A percentile compares a stretch with the other conserved stretches of the same genome.
Evolutionary conservation across 2,329 filamentous ascomycete species (phyloP).

Genomic region (Didymella keratinophila): DNA sequence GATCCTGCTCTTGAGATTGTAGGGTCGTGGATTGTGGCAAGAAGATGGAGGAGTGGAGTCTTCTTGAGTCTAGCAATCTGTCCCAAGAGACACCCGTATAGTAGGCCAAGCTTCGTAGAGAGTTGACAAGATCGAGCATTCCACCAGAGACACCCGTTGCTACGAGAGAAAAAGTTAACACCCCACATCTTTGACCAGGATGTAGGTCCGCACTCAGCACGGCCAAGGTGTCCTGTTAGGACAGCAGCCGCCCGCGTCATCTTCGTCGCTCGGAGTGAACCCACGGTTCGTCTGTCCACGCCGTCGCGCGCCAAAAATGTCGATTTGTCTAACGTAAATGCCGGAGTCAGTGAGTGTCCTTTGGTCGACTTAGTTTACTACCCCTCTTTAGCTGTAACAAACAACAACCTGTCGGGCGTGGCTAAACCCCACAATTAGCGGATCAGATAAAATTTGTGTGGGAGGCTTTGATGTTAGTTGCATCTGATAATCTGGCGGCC

Average conservation of each 20-base stretch:
- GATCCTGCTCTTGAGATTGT: conserved; percentile 3
- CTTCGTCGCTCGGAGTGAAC: conserved; percentile 16
- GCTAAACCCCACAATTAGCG: conserved; percentile 32
- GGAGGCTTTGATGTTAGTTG: conserved; percentile 25
- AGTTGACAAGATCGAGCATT: conserved; percentile 22
- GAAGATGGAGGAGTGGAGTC: conserved; percentile 16
- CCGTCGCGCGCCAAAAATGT: conserved; percentile 6
- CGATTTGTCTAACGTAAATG: conserved; percentile 29
- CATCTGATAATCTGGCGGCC: conserved; percentile 46
- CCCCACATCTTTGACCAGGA: conserved; percentile 26
- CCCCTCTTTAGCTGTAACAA: conserved; percentile 34
- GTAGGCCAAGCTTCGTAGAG: conserved; percentile 32
- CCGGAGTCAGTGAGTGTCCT: conserved; percentile 11
- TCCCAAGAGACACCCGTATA: conserved; percentile 31
- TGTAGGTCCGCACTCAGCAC: conserved; percentile 21
- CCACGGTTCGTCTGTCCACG: conserved; percentile 13
- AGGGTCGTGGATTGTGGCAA: neutral
- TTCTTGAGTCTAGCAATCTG: conserved; percentile 19
- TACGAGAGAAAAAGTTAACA: conserved; percentile 22
- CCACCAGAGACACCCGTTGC: conserved; percentile 23
- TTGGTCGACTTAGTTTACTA: conserved; percentile 20
- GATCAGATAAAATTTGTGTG: conserved; percentile 42
- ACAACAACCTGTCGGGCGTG: conserved; percentile 18
- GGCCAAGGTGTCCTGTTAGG: conserved; percentile 17
- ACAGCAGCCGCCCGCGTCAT: conserved; percentile 34